phyloP scores from a whole-genome alignment of 2,329 filamentous ascomycete genomes.

The Rutstroemia sydowiana region DNA sequence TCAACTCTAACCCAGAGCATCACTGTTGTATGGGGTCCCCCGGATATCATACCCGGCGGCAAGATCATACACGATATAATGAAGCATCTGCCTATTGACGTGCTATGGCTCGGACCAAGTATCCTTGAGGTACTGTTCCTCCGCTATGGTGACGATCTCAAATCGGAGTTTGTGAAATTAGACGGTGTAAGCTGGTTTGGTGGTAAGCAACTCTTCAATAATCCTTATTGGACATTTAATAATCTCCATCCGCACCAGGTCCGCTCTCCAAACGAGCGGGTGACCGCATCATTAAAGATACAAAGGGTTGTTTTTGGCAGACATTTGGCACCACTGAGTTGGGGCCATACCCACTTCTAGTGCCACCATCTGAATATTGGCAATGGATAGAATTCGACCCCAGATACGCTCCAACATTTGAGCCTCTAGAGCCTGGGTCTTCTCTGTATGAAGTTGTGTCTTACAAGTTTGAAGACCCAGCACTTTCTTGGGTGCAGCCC shows the following conservation, averaged over 20 bases:
- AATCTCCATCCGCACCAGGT: not conserved
- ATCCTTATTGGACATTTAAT: not conserved
- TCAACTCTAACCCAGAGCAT: not conserved
- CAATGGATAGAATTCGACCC: constrained; percentile 28
- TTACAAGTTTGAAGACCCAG: not conserved
- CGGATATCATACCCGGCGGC: constrained; percentile 7
- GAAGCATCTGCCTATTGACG: constrained; percentile 21
- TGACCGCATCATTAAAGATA: not conserved
- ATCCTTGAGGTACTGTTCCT: constrained; percentile 14
- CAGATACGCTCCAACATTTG: constrained; percentile 16
- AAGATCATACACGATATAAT: constrained; percentile 15
- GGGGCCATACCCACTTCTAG: constrained; percentile 16
- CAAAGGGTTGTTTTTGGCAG: not conserved
- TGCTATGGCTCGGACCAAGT: constrained; percentile 12
- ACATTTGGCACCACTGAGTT: constrained; percentile 26
- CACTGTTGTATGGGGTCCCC: constrained; percentile 11
- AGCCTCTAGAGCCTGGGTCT: constrained; percentile 1
- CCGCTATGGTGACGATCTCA: constrained; percentile 12
- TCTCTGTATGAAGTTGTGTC: not conserved
- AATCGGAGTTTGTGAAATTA: constrained; percentile 5
- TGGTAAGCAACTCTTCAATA: constrained; percentile 7
- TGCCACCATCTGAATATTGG: constrained; percentile 28
- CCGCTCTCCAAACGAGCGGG: constrained; percentile 1
- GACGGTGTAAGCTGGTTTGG: constrained; percentile 18
- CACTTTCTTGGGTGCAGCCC: constrained; percentile 17